Conservation (phyloP, 2,329 filamentous ascomycete genomes). For the Fusarium longipes region DNA sequence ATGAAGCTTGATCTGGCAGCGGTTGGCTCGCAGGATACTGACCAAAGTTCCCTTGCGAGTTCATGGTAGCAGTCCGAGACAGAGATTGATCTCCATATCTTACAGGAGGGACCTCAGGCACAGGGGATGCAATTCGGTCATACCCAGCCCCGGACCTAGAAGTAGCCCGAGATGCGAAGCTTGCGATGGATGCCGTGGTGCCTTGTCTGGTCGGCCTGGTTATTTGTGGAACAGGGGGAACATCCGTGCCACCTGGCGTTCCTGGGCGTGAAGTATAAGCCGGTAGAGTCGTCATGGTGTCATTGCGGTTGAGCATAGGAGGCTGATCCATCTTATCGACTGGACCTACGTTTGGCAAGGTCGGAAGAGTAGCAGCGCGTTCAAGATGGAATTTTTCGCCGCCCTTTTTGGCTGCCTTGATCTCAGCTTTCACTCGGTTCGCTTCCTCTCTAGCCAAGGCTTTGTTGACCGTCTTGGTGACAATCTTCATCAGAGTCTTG, state of each 20-base stretch:
- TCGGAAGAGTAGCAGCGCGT: conserved; percentile 76
- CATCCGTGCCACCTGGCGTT: conserved; percentile 65
- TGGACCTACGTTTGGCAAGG: conserved; percentile 57
- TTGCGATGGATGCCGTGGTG: conserved; percentile 69
- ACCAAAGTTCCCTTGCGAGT: conserved; percentile 52
- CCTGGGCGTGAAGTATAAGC: conserved; percentile 70
- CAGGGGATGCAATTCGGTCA: conserved; percentile 53
- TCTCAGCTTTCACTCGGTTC: conserved; percentile 64
- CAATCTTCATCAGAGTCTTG: conserved; percentile 83
- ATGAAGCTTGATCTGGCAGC: conserved; percentile 16
- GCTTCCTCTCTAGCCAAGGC: conserved; percentile 83
- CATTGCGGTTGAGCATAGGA: conserved; percentile 69
- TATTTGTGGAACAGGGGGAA: conserved; percentile 63
- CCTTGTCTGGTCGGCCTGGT: conserved; percentile 59
- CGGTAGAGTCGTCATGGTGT: conserved; percentile 71
- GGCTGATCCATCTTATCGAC: conserved; percentile 62
- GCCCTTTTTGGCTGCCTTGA: conserved; percentile 63
- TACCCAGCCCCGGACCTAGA: conserved; percentile 67
- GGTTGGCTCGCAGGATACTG: conserved; percentile 34
- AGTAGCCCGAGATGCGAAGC: conserved; percentile 73
- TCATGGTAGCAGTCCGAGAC: conserved; percentile 51
- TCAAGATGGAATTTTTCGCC: conserved; percentile 62
- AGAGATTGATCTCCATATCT: conserved; percentile 45
- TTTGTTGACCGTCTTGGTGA: conserved; percentile 87
- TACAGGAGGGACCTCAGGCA: conserved; percentile 50